phyloP scores from a whole-genome alignment of 345 rosid species.

The Euclidium syriacum region DNA sequence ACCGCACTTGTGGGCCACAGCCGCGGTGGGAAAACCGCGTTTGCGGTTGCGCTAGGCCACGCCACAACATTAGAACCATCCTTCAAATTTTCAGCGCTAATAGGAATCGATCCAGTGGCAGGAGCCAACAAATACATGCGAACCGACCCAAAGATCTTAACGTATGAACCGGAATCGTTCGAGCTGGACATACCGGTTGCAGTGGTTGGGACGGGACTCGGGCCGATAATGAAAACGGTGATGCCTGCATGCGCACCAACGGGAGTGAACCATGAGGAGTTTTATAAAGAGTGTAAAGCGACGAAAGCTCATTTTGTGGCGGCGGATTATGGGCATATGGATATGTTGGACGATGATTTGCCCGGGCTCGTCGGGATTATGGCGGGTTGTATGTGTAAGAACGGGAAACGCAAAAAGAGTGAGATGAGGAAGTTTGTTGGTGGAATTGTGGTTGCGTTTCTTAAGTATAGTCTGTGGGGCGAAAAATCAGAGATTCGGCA shows the following conservation, averaged over 20 bases:
- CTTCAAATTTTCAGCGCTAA: conserved; percentile 12
- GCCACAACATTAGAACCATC: conserved; percentile 27
- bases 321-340: conserved; percentile 32
- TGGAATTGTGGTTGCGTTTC: conserved; percentile 28
- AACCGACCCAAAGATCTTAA: conserved; percentile 21
- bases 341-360: conserved; percentile 30
- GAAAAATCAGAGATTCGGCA: conserved; percentile 12
- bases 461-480: conserved; percentile 20
- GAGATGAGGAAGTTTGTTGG: conserved; percentile 29
- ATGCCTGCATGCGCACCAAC: conserved; percentile 27
- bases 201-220: conserved; percentile 29
- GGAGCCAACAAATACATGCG: background rate
- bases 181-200: conserved; percentile 26
- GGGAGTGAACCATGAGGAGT: conserved; percentile 26
- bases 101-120: conserved; percentile 32
- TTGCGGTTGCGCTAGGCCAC: conserved; percentile 27
- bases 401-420: conserved; percentile 1
- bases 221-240: background rate
- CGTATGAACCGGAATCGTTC: conserved; percentile 24
- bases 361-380: conserved; percentile 19
- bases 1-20: conserved; percentile 27
- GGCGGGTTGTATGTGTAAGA: conserved; percentile 29
- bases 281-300: conserved; percentile 26
- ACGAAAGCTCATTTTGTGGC: conserved; percentile 28
- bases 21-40: conserved; percentile 30